A percentile compares a stretch with the other conserved stretches of the same genome.
These are phyloP conservation scores for Phytopythium helicoides DNA, from an alignment of 352 stramenopile genomes.

Conservation along the genomic window DNA sequence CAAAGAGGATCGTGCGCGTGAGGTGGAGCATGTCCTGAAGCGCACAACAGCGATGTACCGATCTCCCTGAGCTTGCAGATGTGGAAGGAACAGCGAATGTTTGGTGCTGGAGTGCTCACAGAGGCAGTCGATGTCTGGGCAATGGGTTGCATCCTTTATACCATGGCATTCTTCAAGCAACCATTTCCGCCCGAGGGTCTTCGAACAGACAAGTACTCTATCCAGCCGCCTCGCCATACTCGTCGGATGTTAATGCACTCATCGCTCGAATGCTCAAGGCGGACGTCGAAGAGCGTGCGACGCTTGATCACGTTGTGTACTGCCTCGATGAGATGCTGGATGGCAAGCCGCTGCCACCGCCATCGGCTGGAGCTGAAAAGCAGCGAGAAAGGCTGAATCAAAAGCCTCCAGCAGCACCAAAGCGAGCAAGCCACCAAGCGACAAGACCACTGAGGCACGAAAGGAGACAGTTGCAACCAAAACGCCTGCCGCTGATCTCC, in stretches of 20 bases:
- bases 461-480: constrained; percentile 53
- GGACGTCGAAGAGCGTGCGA: constrained; percentile 88
- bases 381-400: constrained; percentile 4
- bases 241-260: constrained; percentile 81
- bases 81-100: constrained; percentile 90
- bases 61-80: constrained; percentile 96
- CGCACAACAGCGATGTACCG: constrained; percentile 98
- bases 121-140: constrained; percentile 93
- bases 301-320: constrained; percentile 92
- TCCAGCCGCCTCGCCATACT: constrained; percentile 89
- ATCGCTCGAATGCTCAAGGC: constrained; percentile 91
- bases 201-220: constrained; percentile 92
- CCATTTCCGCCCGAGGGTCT: constrained; percentile 96
- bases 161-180: constrained; percentile 94
- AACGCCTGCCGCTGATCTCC: constrained; percentile 36
- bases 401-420: constrained; percentile 6
- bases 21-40: constrained; percentile 94
- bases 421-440: not conserved
- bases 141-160: constrained; percentile 96
- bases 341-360: constrained; percentile 33
- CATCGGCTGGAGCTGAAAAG: constrained; percentile 16
- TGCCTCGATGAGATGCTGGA: constrained; percentile 76
- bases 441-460: constrained; percentile 51
- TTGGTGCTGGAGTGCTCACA: constrained; percentile 90
- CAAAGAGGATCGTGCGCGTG: constrained; percentile 79